These are phyloP conservation scores for Talaromyces amestolkiae DNA, from an alignment of 2,329 filamentous ascomycete species.

Conservation along the genomic window DNA sequence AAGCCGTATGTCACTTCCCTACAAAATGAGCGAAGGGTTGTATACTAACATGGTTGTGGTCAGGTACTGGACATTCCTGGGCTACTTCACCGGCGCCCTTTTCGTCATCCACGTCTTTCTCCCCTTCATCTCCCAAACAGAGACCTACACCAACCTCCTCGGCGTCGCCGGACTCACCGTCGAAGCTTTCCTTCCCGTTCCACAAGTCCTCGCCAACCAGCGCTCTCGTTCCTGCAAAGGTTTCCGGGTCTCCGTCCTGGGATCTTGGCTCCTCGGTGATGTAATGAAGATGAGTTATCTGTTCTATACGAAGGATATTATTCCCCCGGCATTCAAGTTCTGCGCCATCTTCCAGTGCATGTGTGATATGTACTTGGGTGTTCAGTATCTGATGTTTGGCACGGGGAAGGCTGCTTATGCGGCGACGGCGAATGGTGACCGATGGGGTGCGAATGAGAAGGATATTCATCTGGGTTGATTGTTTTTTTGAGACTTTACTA, in stretches of 20 bases:
- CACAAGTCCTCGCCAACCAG: slow-evolving; percentile 50
- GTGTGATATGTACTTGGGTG: slow-evolving; percentile 48
- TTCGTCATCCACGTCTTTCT: slow-evolving; percentile 55
- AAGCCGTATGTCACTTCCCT: slow-evolving; percentile 47
- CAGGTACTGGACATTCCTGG: slow-evolving; percentile 58
- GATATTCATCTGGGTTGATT: slow-evolving; percentile 39
- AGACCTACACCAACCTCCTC: slow-evolving; percentile 44
- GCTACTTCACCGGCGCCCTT: slow-evolving; percentile 51
- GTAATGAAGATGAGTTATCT: slow-evolving; percentile 53
- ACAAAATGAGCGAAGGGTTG: not conserved
- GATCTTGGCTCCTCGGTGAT: slow-evolving; percentile 50
- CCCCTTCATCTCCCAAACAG: slow-evolving; percentile 44
- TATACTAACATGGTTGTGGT: not conserved
- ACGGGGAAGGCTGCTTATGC: slow-evolving; percentile 28
- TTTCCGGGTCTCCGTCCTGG: slow-evolving; percentile 48
- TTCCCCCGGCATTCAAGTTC: slow-evolving; percentile 50
- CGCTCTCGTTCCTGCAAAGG: slow-evolving; percentile 49
- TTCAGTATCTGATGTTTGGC: slow-evolving; percentile 50
- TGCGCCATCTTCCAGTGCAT: slow-evolving; percentile 51
- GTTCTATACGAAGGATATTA: slow-evolving; percentile 43
- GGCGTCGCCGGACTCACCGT: slow-evolving; percentile 48
- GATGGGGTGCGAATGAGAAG: slow-evolving; percentile 35
- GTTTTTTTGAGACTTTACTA: slow-evolving; percentile 12
- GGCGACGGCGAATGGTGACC: slow-evolving; percentile 26
- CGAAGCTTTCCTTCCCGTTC: slow-evolving; percentile 48